Conservation (phyloP, 306 rosid species). For the Psophocarpus tetragonolobus region DNA sequence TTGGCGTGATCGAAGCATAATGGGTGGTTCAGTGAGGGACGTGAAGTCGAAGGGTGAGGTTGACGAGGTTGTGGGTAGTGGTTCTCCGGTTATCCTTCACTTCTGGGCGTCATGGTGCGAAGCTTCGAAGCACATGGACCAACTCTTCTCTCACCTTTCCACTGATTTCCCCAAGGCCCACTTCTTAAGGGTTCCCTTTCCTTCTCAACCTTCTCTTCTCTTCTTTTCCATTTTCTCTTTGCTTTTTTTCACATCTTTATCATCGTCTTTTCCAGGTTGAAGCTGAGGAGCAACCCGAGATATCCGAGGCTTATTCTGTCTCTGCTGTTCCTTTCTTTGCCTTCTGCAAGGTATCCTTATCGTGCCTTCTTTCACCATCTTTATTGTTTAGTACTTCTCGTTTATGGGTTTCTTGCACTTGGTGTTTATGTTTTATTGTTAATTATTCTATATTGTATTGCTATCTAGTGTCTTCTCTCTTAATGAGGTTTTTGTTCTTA, state of each 20-base stretch:
- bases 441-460: background rate
- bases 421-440: background rate
- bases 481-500: background rate
- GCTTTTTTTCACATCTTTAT: background rate
- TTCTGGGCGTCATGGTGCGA: slow-evolving; percentile 99
- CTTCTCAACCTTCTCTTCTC: background rate
- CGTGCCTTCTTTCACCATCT: background rate
- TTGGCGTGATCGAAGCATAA: slow-evolving; percentile 6
- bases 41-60: slow-evolving; percentile 73
- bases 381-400: background rate
- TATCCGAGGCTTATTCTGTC: slow-evolving; percentile 83
- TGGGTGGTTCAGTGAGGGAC: slow-evolving; percentile 84
- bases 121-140: slow-evolving; percentile 97
- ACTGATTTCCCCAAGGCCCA: slow-evolving; percentile 77
- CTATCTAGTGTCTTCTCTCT: background rate
- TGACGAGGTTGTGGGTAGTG: slow-evolving; percentile 57
- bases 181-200: slow-evolving; percentile 67
- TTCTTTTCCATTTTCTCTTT: background rate
- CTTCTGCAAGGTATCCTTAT: slow-evolving; percentile 62
- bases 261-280: slow-evolving; percentile 58
- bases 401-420: background rate
- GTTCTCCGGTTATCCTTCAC: slow-evolving; percentile 65
- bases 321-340: slow-evolving; percentile 90
- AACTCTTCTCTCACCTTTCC: slow-evolving; percentile 76
- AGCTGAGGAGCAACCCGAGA: slow-evolving; percentile 92